Evolutionary conservation across 345 rosid genomes (phyloP).

Genomic region (Populus simonii): DNA sequence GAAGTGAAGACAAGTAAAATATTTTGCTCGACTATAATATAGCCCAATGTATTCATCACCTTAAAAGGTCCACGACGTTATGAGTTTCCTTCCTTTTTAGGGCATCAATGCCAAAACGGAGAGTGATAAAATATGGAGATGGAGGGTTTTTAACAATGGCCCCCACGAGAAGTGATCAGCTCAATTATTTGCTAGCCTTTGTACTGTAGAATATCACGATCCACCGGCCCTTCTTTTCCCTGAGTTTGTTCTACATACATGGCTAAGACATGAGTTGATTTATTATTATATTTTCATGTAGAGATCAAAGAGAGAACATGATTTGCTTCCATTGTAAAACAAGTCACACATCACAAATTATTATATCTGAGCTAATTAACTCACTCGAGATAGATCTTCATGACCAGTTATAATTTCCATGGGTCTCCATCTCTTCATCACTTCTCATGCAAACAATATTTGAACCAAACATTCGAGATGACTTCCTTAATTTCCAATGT

Average conservation of each 20-base stretch:
- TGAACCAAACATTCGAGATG: neutral
- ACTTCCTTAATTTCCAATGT: neutral
- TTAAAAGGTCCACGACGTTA: neutral
- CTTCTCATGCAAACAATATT: slow-evolving; percentile 3
- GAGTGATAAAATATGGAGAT: neutral
- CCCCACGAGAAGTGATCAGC: neutral
- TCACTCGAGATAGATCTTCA: neutral
- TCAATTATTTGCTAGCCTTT: neutral
- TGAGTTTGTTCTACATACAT: neutral
- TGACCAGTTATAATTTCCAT: neutral
- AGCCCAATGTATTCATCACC: neutral
- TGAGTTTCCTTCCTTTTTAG: neutral
- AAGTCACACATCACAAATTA: neutral
- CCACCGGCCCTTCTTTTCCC: neutral
- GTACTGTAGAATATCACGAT: no score
- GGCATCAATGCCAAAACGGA: slow-evolving; percentile 1
- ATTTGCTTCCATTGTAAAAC: neutral
- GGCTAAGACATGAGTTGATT: neutral
- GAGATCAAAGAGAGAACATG: neutral
- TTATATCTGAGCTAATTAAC: neutral
- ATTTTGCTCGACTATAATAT: neutral
- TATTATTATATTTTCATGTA: no score
- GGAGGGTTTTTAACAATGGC: neutral
- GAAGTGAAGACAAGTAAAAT: neutral
- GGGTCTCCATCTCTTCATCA: slow-evolving; percentile 1